Base-by-base conservation (phyloP, 352 stramenopile genomes). In the Hyaloperonospora brassicae region DNA sequence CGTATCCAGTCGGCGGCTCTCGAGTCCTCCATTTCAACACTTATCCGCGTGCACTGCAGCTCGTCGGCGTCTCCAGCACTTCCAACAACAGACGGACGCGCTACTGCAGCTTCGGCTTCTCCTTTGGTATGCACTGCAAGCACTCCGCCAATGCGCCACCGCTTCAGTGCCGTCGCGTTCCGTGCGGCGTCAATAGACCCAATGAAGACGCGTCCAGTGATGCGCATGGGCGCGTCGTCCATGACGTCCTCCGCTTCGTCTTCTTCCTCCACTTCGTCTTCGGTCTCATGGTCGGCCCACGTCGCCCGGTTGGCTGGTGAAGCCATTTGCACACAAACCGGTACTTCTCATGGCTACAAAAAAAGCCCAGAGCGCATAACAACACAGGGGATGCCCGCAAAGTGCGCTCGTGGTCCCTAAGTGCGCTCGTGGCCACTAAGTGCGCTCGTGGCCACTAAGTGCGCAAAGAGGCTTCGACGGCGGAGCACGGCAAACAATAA, bases 161-260 rank as follows among this genome's bases (percentile, higher is more conserved):
- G 38, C 11, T 54, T 48, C 30, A 88, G 55, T 39, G 65, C 77
- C 0, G 5, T 21, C 5, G 36, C 11, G 50, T 90, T 90, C 47
- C 50, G 60, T 45, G 77, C 76, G 3, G 80, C 80, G 48, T 90
- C 80, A 25, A 90, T 79, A 1, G 80, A 86, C 8, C 80, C 77
- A 5, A 90, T 46, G 48, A 76, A 87, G 13, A 88, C 50, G 1
- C 72, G 57, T 0, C 50, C 54, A 7, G 34, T 45, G 31, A 88
- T 68, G 40, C 51, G 66, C 76, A 87, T 85, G 27, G 80, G 76
- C 43, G 65, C 48, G 44, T 90, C 70, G 47, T 90, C 80, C 17
- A 55, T 47, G 12, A 81, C 1, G 25, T 90, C 79, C 38, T 88
- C 77, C 0, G 80, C 43, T 46, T 87, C 79, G 30, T 71, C 53